Conservation (phyloP, 805 yeast genomes). For the Metschnikowia orientalis region DNA sequence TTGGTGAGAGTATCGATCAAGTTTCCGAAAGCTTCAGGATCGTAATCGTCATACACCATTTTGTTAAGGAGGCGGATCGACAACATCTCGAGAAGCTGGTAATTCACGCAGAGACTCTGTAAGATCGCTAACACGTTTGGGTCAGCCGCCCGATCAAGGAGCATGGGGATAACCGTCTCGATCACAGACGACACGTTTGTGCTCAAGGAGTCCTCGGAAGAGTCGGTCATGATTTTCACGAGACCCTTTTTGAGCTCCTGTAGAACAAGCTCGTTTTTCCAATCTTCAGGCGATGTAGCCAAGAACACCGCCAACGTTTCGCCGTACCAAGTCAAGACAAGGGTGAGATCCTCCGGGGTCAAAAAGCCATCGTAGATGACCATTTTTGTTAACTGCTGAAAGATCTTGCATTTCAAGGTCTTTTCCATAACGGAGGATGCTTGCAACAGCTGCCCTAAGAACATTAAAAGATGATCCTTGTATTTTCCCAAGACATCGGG, state of each 20-base stretch:
- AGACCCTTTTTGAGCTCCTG: constrained; percentile 54
- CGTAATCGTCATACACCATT: constrained; percentile 21
- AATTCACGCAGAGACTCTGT: constrained; percentile 34
- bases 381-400: constrained; percentile 59
- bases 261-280: constrained; percentile 46
- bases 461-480: constrained; percentile 65
- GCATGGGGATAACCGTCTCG: constrained; percentile 28
- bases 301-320: constrained; percentile 46
- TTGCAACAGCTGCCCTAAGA: constrained; percentile 65
- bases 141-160: constrained; percentile 31
- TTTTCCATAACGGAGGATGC: constrained; percentile 65
- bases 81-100: constrained; percentile 41
- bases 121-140: constrained; percentile 21
- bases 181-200: constrained; percentile 36
- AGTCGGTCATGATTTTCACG: constrained; percentile 37
- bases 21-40: constrained; percentile 8
- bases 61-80: constrained; percentile 43
- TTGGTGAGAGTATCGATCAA: constrained; percentile 18
- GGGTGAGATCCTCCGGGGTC: constrained; percentile 49
- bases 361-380: constrained; percentile 49
- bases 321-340: constrained; percentile 61
- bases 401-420: constrained; percentile 61
- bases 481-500: constrained; percentile 39
- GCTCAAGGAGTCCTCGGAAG: constrained; percentile 15
- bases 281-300: constrained; percentile 23